These are phyloP conservation scores for Actinomortierella ambigua DNA, from an alignment of 371 early-diverging fungal genomes.

Conservation along the genomic window DNA sequence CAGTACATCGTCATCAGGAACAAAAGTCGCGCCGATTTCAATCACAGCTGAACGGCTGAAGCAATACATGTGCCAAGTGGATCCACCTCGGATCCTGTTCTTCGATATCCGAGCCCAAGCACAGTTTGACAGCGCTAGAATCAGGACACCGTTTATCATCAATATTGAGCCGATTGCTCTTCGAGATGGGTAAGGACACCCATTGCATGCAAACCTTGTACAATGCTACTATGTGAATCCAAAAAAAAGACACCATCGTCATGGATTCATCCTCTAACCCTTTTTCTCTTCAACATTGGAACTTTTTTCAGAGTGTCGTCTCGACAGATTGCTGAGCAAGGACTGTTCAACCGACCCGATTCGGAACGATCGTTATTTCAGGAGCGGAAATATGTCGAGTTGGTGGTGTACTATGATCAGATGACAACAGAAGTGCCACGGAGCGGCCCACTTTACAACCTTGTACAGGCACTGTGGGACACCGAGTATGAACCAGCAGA, in stretches of 20 bases:
- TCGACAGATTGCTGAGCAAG: constrained; percentile 53
- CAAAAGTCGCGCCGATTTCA: constrained; percentile 47
- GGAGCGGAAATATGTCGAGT: constrained; percentile 68
- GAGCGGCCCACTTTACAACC: constrained; percentile 18
- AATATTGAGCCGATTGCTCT: constrained; percentile 83
- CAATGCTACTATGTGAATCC: too few species aligned
- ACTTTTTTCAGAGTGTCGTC: constrained; percentile 42
- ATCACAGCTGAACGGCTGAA: constrained; percentile 44
- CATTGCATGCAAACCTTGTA: too few species aligned
- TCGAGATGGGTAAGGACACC: constrained; percentile 53
- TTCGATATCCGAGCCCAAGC: constrained; percentile 82
- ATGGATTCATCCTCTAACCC: too few species aligned
- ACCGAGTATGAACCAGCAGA: constrained; percentile 62
- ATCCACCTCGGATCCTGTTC: constrained; percentile 65
- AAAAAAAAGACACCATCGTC: too few species aligned
- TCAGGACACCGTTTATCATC: constrained; percentile 71
- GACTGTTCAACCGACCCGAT: constrained; percentile 50
- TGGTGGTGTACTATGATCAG: constrained; percentile 80
- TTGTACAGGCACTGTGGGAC: constrained; percentile 61
- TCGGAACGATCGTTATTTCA: constrained; percentile 65
- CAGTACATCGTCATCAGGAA: too few species aligned
- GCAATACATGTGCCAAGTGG: constrained; percentile 43
- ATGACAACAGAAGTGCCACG: constrained; percentile 13
- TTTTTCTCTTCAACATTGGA: too few species aligned
- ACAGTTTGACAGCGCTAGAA: constrained; percentile 71